Percentiles rank a stretch among this genome's conserved stretches.
phyloP scores from a whole-genome alignment of 345 rosid genomes.

The Euphorbia tirucalli region DNA sequence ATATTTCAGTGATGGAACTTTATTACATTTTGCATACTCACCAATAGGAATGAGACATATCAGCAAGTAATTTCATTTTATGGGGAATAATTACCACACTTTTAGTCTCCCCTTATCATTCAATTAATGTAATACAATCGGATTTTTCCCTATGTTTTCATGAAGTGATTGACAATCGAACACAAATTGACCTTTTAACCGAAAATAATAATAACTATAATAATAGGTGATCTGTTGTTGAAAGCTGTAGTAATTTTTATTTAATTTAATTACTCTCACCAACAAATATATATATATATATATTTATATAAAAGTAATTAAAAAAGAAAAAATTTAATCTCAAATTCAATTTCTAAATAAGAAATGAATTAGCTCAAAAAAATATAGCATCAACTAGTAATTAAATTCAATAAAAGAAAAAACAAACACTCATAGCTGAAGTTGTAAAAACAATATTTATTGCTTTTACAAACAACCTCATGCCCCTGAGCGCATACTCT shows the following conservation, averaged over 20 bases:
- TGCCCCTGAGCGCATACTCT: too few relatives aligned
- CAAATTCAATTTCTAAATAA: too few relatives aligned
- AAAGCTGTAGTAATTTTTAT: not conserved
- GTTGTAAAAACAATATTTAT: too few relatives aligned
- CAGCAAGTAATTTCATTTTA: not conserved
- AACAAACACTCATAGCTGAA: too few relatives aligned
- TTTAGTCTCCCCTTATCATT: constrained; percentile 18
- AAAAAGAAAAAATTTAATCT: too few relatives aligned
- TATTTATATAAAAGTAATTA: too few relatives aligned
- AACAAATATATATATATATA: too few relatives aligned
- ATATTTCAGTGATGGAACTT: constrained; percentile 10
- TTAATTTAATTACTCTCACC: too few relatives aligned
- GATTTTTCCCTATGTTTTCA: not conserved
- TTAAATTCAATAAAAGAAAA: too few relatives aligned
- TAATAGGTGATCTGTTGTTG: not conserved
- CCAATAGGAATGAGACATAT: not conserved
- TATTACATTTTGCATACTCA: not conserved
- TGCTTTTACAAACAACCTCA: too few relatives aligned
- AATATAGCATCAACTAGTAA: too few relatives aligned
- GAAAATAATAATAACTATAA: not conserved
- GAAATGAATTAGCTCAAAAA: too few relatives aligned
- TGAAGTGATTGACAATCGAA: constrained; percentile 18
- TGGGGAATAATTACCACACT: constrained; percentile 3
- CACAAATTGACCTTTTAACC: constrained; percentile 19
- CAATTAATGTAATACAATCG: not conserved